Evolutionary conservation across 2,329 filamentous ascomycete species (phyloP).

Genomic region (Ascochyta pisi): DNA sequence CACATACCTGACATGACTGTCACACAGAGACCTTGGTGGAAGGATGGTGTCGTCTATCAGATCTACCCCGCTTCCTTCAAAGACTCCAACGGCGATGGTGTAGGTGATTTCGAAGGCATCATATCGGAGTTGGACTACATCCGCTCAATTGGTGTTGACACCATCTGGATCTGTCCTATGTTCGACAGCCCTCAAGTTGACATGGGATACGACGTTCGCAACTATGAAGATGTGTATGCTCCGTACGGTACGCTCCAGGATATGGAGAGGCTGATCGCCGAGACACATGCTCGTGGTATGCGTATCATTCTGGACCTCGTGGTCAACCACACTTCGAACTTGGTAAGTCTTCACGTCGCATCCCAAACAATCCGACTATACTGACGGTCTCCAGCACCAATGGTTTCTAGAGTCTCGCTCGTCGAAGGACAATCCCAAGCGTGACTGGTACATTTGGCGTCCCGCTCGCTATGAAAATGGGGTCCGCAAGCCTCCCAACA

Average conservation of each 20-base stretch:
- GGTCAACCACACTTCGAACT: slow-evolving; percentile 50
- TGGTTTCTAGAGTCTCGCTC: slow-evolving; percentile 66
- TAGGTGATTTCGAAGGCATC: slow-evolving; percentile 65
- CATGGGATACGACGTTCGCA: slow-evolving; percentile 50
- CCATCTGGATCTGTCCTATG: slow-evolving; percentile 50
- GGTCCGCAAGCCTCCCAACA: slow-evolving; percentile 73
- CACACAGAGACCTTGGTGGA: slow-evolving; percentile 61
- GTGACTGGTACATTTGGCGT: slow-evolving; percentile 65
- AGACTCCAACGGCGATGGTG: slow-evolving; percentile 63
- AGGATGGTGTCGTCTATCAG: slow-evolving; percentile 66
- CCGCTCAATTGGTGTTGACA: slow-evolving; percentile 54
- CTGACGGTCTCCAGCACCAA: slow-evolving; percentile 49
- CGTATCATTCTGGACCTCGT: slow-evolving; percentile 51
- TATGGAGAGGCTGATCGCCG: slow-evolving; percentile 47
- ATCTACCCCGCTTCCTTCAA: slow-evolving; percentile 69
- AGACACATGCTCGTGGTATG: slow-evolving; percentile 48
- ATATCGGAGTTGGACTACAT: slow-evolving; percentile 65
- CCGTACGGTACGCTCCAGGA: slow-evolving; percentile 51
- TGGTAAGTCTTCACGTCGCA: slow-evolving; percentile 25
- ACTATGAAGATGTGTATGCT: slow-evolving; percentile 50
- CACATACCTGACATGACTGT: slow-evolving; percentile 37
- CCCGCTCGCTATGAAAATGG: slow-evolving; percentile 60
- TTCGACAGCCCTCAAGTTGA: slow-evolving; percentile 57
- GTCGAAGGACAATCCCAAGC: slow-evolving; percentile 58
- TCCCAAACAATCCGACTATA: background rate